Evolutionary conservation across 371 early-diverging fungal species (phyloP).

Genomic region (Mycotypha africana): DNA sequence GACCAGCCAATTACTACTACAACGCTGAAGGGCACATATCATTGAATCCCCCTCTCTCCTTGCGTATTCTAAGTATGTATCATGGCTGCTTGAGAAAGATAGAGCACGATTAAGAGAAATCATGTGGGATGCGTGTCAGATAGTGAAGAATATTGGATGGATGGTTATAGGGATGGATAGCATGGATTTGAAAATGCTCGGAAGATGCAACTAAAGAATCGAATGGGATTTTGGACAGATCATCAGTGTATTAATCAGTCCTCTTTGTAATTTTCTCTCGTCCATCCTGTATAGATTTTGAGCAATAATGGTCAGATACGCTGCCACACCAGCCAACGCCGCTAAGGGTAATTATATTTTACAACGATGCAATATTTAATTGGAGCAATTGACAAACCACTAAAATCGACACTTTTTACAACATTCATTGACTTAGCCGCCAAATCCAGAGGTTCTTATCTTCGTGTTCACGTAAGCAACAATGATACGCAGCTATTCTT

Average conservation of each 20-base stretch:
- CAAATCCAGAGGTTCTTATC: conserved; percentile 37
- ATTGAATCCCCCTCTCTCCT: conserved; percentile 21
- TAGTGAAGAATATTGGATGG: too few relatives aligned
- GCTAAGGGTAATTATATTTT: conserved; percentile 47
- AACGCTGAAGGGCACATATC: not conserved
- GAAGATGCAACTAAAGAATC: not conserved
- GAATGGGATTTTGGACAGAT: not conserved
- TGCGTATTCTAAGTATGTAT: conserved; percentile 21
- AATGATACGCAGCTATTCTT: not conserved
- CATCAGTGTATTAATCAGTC: not conserved
- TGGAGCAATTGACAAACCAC: too few relatives aligned
- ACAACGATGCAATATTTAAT: not conserved
- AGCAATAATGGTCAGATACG: conserved; percentile 54
- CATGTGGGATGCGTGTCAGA: too few relatives aligned
- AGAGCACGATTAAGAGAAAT: too few relatives aligned
- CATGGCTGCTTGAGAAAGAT: not conserved
- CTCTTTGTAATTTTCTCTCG: not conserved
- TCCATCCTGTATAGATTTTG: conserved; percentile 10
- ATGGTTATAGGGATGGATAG: not conserved
- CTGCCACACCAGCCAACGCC: conserved; percentile 50
- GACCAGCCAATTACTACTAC: too few relatives aligned
- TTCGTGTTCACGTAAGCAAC: conserved; percentile 32
- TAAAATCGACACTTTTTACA: not conserved
- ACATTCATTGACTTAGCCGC: conserved; percentile 12
- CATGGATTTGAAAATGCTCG: not conserved